These are phyloP conservation scores for Cystofilobasidium macerans DNA, from an alignment of 768 basidiomycete genomes.

Conservation along the genomic window DNA sequence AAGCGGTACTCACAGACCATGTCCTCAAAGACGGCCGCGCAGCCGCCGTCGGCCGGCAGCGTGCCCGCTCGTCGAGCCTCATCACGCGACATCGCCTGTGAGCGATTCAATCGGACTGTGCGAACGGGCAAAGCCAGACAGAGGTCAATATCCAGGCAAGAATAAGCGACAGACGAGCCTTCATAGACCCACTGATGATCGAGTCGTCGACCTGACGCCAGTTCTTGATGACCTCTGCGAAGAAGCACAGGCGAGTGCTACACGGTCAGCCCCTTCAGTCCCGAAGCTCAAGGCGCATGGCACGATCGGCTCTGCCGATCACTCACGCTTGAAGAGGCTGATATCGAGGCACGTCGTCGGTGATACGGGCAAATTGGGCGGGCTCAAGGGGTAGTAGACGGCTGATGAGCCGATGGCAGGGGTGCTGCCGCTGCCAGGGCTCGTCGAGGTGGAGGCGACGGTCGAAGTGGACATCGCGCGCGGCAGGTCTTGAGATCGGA, in stretches of 20 bases:
- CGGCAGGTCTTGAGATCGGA: no score
- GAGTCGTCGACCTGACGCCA: constrained; percentile 19
- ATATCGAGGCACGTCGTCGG: constrained; percentile 22
- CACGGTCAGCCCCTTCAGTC: no score
- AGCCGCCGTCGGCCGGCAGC: constrained; percentile 8
- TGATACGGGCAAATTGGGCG: constrained; percentile 11
- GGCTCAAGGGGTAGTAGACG: constrained; percentile 21
- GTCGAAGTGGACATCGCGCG: no score
- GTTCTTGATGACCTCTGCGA: constrained; percentile 23
- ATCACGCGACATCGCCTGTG: constrained; percentile 19
- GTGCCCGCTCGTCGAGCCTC: constrained; percentile 7
- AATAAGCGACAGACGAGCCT: not conserved
- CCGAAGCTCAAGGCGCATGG: not conserved
- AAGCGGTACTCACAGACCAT: constrained; percentile 15
- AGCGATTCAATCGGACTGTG: constrained; percentile 19
- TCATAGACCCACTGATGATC: not conserved
- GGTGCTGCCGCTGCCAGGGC: not conserved
- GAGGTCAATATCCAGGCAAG: not conserved
- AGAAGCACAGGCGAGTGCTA: not conserved
- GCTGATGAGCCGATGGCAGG: constrained; percentile 10
- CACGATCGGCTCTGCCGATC: not conserved
- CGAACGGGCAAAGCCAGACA: not conserved
- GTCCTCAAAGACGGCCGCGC: constrained; percentile 18
- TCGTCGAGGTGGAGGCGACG: not conserved
- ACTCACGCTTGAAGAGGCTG: constrained; percentile 23